These are phyloP conservation scores for Teunomyces kruisii DNA, from an alignment of 805 yeast species.

Conservation along the genomic window DNA sequence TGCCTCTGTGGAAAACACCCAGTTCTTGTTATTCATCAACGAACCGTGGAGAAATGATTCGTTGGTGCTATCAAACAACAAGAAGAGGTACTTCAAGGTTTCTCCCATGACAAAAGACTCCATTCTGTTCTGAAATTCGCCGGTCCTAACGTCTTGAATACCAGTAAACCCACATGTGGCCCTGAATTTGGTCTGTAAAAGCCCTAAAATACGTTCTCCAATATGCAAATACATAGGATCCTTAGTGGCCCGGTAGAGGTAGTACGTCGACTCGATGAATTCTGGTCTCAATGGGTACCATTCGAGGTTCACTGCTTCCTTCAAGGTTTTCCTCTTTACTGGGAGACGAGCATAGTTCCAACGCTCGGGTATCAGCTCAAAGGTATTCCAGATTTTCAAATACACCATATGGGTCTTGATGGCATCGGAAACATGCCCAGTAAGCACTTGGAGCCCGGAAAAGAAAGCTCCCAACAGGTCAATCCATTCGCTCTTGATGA, in stretches of 20 bases:
- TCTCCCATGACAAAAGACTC: slow-evolving; percentile 89
- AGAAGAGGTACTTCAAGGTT: slow-evolving; percentile 77
- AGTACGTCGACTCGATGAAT: slow-evolving; percentile 84
- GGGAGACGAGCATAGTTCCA: slow-evolving; percentile 50
- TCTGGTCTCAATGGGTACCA: slow-evolving; percentile 96
- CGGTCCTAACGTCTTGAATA: slow-evolving; percentile 62
- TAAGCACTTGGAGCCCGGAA: slow-evolving; percentile 79
- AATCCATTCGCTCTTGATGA: slow-evolving; percentile 61
- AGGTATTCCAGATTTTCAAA: slow-evolving; percentile 76
- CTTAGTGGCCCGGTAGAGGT: slow-evolving; percentile 75
- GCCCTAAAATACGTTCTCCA: slow-evolving; percentile 63
- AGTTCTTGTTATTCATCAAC: slow-evolving; percentile 41
- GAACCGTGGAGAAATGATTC: slow-evolving; percentile 33
- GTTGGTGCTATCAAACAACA: slow-evolving; percentile 73
- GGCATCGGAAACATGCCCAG: slow-evolving; percentile 73
- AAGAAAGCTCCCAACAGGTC: slow-evolving; percentile 87
- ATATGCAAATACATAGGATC: slow-evolving; percentile 82
- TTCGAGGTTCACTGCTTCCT: slow-evolving; percentile 55
- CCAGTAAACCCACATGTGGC: slow-evolving; percentile 84
- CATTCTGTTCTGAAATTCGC: slow-evolving; percentile 74
- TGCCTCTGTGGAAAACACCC: slow-evolving; percentile 82
- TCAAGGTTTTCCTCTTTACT: neutral
- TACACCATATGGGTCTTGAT: slow-evolving; percentile 57
- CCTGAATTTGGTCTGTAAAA: slow-evolving; percentile 51
- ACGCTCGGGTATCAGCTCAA: slow-evolving; percentile 83